Evolutionary conservation across 2,329 filamentous ascomycete species (phyloP).

Genomic region (Botryotinia narcissicola): DNA sequence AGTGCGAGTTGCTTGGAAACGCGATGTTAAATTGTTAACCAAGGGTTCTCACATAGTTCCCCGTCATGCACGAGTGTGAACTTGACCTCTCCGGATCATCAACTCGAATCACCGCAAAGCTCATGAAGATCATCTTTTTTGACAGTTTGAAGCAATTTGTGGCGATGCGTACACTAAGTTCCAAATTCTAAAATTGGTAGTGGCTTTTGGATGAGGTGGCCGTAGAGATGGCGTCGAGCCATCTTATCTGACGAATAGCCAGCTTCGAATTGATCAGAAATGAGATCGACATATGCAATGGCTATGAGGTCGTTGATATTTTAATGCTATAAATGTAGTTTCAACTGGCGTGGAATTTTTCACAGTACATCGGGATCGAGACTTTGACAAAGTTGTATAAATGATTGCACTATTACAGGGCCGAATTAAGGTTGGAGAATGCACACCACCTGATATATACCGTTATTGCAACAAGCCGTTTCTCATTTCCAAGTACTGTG

Average conservation of each 20-base stretch:
- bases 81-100: neutral
- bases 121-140: neutral
- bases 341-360: neutral
- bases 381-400: neutral
- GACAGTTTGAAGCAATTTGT: neutral
- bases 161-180: neutral
- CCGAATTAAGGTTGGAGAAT: neutral
- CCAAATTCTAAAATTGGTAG: neutral
- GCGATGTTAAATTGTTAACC: neutral
- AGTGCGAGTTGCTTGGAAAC: neutral
- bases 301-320: neutral
- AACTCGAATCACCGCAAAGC: neutral
- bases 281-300: neutral
- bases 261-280: slow-evolving; percentile 30
- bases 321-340: neutral
- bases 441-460: neutral
- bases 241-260: neutral
- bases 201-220: neutral
- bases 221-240: no score
- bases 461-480: neutral
- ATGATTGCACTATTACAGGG: neutral
- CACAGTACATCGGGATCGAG: neutral
- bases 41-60: neutral
- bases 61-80: neutral
- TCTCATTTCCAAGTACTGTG: neutral